These are phyloP conservation scores for Poa annua DNA, from an alignment of 176 grass and related monocot species.

Conservation along the genomic window DNA sequence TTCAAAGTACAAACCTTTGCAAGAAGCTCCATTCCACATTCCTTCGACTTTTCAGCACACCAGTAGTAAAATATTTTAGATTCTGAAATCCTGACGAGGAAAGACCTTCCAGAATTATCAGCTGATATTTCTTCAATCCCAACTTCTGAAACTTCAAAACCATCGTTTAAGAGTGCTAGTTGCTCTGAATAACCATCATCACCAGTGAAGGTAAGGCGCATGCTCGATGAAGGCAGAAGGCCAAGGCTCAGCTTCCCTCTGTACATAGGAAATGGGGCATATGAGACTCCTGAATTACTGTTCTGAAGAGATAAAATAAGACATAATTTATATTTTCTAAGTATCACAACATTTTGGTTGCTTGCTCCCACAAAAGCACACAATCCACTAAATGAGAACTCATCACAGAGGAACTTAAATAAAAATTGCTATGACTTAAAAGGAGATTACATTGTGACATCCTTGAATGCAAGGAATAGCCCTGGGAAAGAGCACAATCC, in stretches of 20 bases:
- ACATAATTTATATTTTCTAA: not conserved
- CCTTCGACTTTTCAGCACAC: conserved; percentile 84
- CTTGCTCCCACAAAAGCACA: not conserved
- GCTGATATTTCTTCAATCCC: conserved; percentile 77
- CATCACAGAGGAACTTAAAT: conserved; percentile 1
- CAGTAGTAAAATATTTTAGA: conserved; percentile 86
- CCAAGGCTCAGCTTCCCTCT: conserved; percentile 82
- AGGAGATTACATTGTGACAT: not conserved
- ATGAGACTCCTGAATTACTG: conserved; percentile 41
- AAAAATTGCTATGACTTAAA: not conserved
- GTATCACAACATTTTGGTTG: not conserved
- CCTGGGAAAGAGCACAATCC: not conserved
- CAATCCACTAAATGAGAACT: not conserved
- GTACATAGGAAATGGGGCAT: conserved; percentile 40
- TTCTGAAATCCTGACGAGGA: conserved; percentile 60
- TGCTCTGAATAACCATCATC: conserved; percentile 76
- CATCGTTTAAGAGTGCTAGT: conserved; percentile 57
- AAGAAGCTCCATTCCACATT: conserved; percentile 76
- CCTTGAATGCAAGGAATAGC: not conserved
- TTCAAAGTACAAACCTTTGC: conserved; percentile 58
- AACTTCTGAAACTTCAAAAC: conserved; percentile 47
- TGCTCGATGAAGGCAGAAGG: conserved; percentile 70
- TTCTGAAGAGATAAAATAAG: not conserved
- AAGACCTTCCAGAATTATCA: conserved; percentile 84
- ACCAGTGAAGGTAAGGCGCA: conserved; percentile 67